A percentile compares a stretch with the other conserved stretches of the same genome.
Evolutionary conservation across 2,329 filamentous ascomycete species (phyloP).

Genomic region (Hypoxylon sp.): DNA sequence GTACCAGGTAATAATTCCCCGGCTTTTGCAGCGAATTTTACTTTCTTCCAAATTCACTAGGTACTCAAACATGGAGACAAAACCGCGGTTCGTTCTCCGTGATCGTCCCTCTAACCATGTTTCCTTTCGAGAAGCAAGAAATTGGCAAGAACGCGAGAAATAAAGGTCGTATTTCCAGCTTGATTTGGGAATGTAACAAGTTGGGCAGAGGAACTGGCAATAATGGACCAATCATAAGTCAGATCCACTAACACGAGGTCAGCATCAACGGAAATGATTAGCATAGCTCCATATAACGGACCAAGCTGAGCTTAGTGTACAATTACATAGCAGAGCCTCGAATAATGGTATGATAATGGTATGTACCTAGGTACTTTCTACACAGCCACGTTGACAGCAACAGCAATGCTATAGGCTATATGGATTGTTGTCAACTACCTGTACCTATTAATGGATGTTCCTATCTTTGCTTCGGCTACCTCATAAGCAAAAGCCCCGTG

Average conservation of each 20-base stretch:
- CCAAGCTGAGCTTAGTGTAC: slow-evolving; percentile 33
- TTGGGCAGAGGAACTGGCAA: slow-evolving; percentile 19
- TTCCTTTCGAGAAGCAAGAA: slow-evolving; percentile 4
- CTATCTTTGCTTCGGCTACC: neutral
- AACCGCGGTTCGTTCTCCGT: slow-evolving; percentile 1
- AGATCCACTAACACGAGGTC: slow-evolving; percentile 46
- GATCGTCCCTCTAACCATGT: slow-evolving; percentile 1
- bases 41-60: neutral
- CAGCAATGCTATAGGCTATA: slow-evolving; percentile 2
- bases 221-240: slow-evolving; percentile 38
- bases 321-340: slow-evolving; percentile 7
- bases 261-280: slow-evolving; percentile 40
- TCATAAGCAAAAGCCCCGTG: slow-evolving; percentile 21
- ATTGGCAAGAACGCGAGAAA: slow-evolving; percentile 14
- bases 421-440: slow-evolving; percentile 13
- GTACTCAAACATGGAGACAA: neutral
- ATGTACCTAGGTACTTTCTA: too few species aligned
- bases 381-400: too few species aligned
- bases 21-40: neutral
- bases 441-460: too few species aligned
- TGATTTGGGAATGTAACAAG: slow-evolving; percentile 26
- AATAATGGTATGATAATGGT: slow-evolving; percentile 13
- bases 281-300: slow-evolving; percentile 25
- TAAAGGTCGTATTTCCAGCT: slow-evolving; percentile 29
- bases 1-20: slow-evolving; percentile 3